Percentiles rank a stretch among this genome's conserved stretches.
phyloP scores from a whole-genome alignment of 495 filamentous ascomycete species.

The Xylaria acuta region DNA sequence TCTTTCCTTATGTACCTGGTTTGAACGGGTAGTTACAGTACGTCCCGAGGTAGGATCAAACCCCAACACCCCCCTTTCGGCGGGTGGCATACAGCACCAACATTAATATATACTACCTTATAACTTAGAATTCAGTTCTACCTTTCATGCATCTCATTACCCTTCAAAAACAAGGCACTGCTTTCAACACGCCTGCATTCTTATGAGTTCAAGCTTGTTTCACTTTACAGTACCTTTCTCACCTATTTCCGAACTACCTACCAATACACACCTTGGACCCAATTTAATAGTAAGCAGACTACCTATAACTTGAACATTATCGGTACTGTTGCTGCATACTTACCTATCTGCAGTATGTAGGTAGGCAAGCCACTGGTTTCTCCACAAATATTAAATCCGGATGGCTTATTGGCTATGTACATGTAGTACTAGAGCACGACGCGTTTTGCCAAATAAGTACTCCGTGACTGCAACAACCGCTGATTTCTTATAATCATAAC shows the following conservation, averaged over 20 bases:
- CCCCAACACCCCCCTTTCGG: not conserved
- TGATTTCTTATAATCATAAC: no score
- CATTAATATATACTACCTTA: no score
- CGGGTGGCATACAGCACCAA: not conserved
- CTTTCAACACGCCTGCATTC: not conserved
- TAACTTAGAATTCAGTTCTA: not conserved
- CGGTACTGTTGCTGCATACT: not conserved
- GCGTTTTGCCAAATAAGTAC: not conserved
- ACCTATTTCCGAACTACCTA: not conserved
- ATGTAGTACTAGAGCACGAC: no score
- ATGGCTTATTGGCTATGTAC: not conserved
- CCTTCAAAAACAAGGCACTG: not conserved
- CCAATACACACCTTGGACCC: not conserved
- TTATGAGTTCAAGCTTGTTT: not conserved
- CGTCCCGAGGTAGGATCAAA: not conserved
- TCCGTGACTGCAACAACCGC: no score
- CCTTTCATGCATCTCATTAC: not conserved
- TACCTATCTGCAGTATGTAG: not conserved
- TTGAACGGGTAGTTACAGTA: not conserved
- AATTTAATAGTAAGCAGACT: not conserved
- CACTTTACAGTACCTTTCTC: not conserved
- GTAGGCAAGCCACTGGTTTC: not conserved
- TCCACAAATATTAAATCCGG: not conserved
- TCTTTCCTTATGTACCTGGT: not conserved
- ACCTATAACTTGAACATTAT: not conserved